Percentiles rank a stretch among this genome's conserved stretches.
Evolutionary conservation across 768 basidiomycete species (phyloP).

Genomic region (Russula abietina): DNA sequence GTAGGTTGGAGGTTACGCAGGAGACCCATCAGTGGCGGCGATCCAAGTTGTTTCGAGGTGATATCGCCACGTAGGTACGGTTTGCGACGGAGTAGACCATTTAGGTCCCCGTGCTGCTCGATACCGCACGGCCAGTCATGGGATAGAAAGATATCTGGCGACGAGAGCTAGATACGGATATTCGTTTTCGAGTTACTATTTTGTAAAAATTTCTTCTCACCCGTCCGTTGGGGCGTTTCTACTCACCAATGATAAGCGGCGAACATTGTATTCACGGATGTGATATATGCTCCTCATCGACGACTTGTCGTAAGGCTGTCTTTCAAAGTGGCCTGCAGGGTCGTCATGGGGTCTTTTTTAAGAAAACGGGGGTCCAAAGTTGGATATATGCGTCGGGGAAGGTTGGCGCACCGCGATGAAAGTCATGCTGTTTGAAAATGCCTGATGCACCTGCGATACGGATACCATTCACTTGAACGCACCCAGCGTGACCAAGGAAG

Average conservation of each 20-base stretch:
- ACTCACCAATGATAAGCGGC: constrained; percentile 66
- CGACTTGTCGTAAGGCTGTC: constrained; percentile 67
- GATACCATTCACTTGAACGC: constrained; percentile 79
- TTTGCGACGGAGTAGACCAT: constrained; percentile 63
- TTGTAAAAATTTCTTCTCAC: neutral
- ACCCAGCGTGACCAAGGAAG: constrained; percentile 88
- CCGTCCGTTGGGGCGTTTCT: neutral
- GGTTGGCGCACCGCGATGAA: constrained; percentile 48
- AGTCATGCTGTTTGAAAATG: constrained; percentile 80
- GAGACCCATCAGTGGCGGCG: constrained; percentile 78
- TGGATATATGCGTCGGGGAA: neutral
- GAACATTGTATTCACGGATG: constrained; percentile 77
- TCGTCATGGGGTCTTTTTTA: neutral
- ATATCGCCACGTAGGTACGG: constrained; percentile 73
- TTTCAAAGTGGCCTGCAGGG: constrained; percentile 67
- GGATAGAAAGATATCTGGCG: constrained; percentile 76
- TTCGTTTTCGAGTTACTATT: neutral
- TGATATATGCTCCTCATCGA: constrained; percentile 86
- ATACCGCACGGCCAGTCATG: constrained; percentile 95
- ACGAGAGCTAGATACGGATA: constrained; percentile 41
- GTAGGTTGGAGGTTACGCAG: constrained; percentile 63
- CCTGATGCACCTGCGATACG: constrained; percentile 89
- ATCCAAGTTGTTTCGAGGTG: constrained; percentile 63
- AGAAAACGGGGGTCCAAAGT: constrained; percentile 12
- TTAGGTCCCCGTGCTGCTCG: constrained; percentile 70